Evolutionary conservation across 345 rosid species (phyloP).

Genomic region (Citrus hindsii): DNA sequence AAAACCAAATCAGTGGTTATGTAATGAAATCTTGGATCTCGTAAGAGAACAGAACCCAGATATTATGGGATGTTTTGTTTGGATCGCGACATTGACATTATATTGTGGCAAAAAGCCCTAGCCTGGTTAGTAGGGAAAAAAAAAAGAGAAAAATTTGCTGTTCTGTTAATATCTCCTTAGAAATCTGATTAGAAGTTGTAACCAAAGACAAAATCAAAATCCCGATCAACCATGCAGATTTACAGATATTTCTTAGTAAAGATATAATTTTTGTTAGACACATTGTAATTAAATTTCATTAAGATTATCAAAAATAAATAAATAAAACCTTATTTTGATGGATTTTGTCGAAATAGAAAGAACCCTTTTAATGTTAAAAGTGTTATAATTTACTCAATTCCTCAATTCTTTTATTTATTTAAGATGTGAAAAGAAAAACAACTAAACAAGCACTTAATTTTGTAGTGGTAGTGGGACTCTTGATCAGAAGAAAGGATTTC

Average conservation of each 20-base stretch:
- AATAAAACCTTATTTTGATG: too few species aligned
- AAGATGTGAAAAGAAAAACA: too few species aligned
- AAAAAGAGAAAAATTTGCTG: neutral
- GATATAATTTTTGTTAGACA: too few species aligned
- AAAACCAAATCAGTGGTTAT: neutral
- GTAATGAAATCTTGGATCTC: constrained; percentile 1
- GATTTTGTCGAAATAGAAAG: too few species aligned
- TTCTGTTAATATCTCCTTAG: neutral
- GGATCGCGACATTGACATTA: constrained; percentile 7
- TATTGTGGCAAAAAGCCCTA: neutral
- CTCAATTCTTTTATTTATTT: too few species aligned
- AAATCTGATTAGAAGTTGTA: neutral
- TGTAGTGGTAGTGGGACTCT: too few species aligned
- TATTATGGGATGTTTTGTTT: constrained; percentile 21
- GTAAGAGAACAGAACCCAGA: neutral
- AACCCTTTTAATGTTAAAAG: too few species aligned
- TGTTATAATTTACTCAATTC: too few species aligned
- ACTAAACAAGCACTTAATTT: too few species aligned
- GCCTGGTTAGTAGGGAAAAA: neutral
- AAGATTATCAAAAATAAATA: too few species aligned
- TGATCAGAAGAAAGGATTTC: too few species aligned
- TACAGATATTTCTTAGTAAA: neutral
- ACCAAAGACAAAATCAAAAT: neutral
- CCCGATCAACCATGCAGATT: neutral
- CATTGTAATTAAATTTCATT: too few species aligned